Base-by-base conservation (phyloP, 164 flowering plant species). In the Vitis amurensis region DNA sequence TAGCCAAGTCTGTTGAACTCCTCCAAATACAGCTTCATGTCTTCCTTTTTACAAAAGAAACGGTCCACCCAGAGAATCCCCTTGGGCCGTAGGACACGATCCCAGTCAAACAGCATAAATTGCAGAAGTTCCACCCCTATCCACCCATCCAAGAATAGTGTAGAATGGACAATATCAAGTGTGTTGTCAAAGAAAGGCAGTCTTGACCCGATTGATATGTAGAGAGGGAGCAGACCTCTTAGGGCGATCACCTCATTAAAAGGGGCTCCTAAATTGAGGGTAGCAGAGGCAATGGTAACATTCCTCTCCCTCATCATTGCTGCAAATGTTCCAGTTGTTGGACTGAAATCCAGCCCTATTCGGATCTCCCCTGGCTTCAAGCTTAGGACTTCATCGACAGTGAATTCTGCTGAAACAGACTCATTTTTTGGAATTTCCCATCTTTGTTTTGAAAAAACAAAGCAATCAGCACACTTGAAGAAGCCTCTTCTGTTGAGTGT, bases 161-260 rank as follows among this genome's bases (percentile, higher is more conserved):
- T 72, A 1, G 87, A 77, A 37, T 79, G 87, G 27, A 81, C 23
- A 6, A 84, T 77, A 57, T 84, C 87, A 11, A 81, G 74, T 11
- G 85, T 79, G 56, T 84, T 79, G 29, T 84, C 85, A 50, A 77
- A 77, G 75, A 81, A 83, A 0, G 84, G 84, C 64, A 79, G 55
- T 63, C 84, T 75, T 30, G 81, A 71, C 1, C 78, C 78, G 12
- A 81, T 63, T 58, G 84, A 73, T 30, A 81, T 9, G 29, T 83
- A 78, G 14, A 84, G 77, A 50, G 87, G 80, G 11, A 81, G 66
- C 13, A 84, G 78, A 0, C 83, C 87, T 55, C 87, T 77, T 8
- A 75, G 68, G 19, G 84, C 82, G 17, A 81, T 81, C 13, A 81
- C 81, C 63, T 77, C 84, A 51, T 63, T 84, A 59, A 77, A 84